Evolutionary conservation across 768 basidiomycete species (phyloP), one percentile per base, ranked within the genome.

Genomic region (Russula brevipes): DNA sequence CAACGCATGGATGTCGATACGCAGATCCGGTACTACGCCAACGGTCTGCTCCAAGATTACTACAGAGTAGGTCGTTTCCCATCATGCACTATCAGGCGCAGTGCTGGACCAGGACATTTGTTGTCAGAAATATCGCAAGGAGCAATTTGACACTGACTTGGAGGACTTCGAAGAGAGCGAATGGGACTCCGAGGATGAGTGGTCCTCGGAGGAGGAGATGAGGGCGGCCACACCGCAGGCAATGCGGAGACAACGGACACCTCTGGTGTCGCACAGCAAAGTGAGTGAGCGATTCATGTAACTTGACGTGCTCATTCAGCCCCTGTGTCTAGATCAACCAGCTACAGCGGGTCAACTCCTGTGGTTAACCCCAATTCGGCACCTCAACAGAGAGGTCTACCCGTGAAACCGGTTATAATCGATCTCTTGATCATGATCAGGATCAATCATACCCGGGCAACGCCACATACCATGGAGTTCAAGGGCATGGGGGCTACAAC

Each of bases 111-210:
- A n/a, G n/a, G n/a, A 42, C n/a, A 19, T 45, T 1, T 8, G n/a
- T 51, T 54, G 35, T 11, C 30, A 60, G 64, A 65, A 53, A 41
- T 56, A 56, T 52, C 54, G 53, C 46, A 45, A 63, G 38, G 39
- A 44, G n/a, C 54, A 57, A n/a, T 62, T 65, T 33, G 64, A 65
- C 44, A 49, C 53, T 2, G 60, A 62, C n/a, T 7, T 38, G 35
- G 54, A 63, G 49, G 11, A 19, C 35, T 19, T 17, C 1, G 64
- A 44, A 17, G 41, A 30, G 24, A 58, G 61, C 39, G 59, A 51
- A 45, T 65, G 64, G 60, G 46, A 39, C 53, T 61, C 59, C 14
- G 64, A 65, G 19, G 64, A 65, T 35, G 64, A 50, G 19, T 65
- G 64, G 64, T 36, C 33, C 10, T 65, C 64, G 19, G 60, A 62